Base-by-base conservation (phyloP, 805 yeast genomes). In the Tetrapisispora pingtungensis region DNA sequence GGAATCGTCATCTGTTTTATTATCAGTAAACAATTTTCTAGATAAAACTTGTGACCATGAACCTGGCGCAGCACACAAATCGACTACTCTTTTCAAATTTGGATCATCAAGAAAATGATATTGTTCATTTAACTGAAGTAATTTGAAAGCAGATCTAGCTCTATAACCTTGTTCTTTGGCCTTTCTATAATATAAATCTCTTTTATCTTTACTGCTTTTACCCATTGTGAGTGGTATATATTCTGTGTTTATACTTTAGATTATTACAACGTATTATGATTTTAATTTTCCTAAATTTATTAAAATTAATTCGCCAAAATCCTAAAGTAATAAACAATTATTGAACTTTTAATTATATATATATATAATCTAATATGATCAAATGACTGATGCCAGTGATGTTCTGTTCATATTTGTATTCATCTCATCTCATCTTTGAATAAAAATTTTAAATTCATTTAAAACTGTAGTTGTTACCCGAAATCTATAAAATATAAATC, bases 111-210 rank as follows among this genome's bases (percentile, higher is more conserved):
- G 77, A 32, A 88, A 74, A 49, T 84, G 81, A 61, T 90, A 93
- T 61, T 93, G 89, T 45, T 90, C 96, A 57, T 93, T 83, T 40
- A 93, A 68, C 61, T 93, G 98, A 3, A 93, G 71, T 10, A 93
- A 73, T 61, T 93, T 93, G 71, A 87, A 93, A 0, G 98, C 98
- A 0, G 97, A 88, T 36, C 98, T 72, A 1, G 98, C 98, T 55
- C 98, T 73, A 85, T 94, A 93, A 12, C 98, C 98, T 62, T 89
- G 94, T 61, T 93, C 98, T 59, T 93, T 93, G 46, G 98, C 98
- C 60, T 85, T 81, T 64, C 98, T 70, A 46, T 85, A 86, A 66
- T 89, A 90, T 46, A 89, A 67, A 65, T 89, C 97, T 64, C 97
- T 73, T 65, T 90, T 90, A 61, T 90, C 97, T 59, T 90, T 90